Percentiles rank a stretch among this genome's conserved stretches.
Evolutionary conservation across 495 filamentous ascomycete species (phyloP).

Genomic region (Evansstolkia leycettana): DNA sequence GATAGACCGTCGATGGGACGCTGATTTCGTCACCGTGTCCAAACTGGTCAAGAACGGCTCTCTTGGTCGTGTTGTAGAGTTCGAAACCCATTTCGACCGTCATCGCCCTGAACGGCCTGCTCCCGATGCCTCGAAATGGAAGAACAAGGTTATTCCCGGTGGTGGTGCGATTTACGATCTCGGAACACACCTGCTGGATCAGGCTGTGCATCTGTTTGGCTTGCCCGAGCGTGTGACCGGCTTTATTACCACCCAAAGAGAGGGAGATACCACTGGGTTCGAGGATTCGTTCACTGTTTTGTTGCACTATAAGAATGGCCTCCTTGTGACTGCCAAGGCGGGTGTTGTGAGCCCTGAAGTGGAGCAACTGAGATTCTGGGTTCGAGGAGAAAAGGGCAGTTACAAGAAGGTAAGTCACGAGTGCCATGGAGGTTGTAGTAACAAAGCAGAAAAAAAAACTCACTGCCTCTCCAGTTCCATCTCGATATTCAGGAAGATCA

Average conservation of each 20-base stretch:
- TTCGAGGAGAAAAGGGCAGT: constrained; percentile 67
- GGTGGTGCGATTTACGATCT: constrained; percentile 72
- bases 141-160: constrained; percentile 52
- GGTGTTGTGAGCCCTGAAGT: constrained; percentile 57
- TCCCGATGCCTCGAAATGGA: constrained; percentile 47
- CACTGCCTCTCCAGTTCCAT: constrained; percentile 30
- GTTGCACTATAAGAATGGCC: constrained; percentile 48
- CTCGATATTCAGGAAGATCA: constrained; percentile 78
- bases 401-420: constrained; percentile 50
- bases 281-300: constrained; percentile 61
- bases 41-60: constrained; percentile 42
- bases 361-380: constrained; percentile 67
- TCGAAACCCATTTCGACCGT: constrained; percentile 78
- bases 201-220: constrained; percentile 68
- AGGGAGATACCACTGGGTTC: constrained; percentile 38
- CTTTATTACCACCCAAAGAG: constrained; percentile 55
- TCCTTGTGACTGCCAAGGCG: constrained; percentile 56
- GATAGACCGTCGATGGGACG: constrained; percentile 65
- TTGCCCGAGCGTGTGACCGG: constrained; percentile 56
- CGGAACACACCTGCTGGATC: constrained; percentile 75
- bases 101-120: constrained; percentile 47
- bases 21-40: constrained; percentile 69
- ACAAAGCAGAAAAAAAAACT: not conserved
- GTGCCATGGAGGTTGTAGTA: not conserved
- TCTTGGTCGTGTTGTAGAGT: constrained; percentile 61